Base-by-base conservation (phyloP, 2,329 filamentous ascomycete species). In the Xylariaceae sp. region DNA sequence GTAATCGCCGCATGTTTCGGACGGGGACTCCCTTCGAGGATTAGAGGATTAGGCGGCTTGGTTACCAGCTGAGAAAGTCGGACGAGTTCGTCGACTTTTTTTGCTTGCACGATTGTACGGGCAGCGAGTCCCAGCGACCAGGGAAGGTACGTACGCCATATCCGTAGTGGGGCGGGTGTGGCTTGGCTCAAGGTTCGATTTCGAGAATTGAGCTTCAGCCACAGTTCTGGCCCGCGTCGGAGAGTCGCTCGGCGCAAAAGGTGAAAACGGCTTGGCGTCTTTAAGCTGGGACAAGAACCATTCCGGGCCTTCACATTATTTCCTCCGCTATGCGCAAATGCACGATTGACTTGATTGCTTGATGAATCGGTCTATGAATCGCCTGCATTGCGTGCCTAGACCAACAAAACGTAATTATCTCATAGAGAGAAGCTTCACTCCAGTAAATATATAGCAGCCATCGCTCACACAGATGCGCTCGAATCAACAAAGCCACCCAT, bases 1-100 rank as follows among this genome's bases (percentile, higher is more conserved):
- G 55, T 72, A 72, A 69, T 42, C 69, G 67, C 48, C 70, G 68
- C 71, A 73, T 70, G 51, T 49, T 69, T 49, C 13, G 17, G 47
- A 34, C 23, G 23, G 23, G 5, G 37, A 42, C 37, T 42, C 37
- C 37, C 17, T 18, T 18, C 17, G 17, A 18, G 17, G 17, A 18
- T 39, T 11, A 39, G 8, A 9, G 11, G 7, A 9, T 39, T 9
- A 9, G 11, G 3, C 37, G 3, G 37, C 9, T 42, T 42, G 37
- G 37, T 39, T 42, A n/a, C n/a, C n/a, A 42, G 37, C 37, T 42
- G 11, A 54, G 13, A 45, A 45, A 6, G 9, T 45, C 10, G 37
- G 13, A 42, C 37, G 42, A 45, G 13, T 15, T 15, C 42, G 44
- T 37, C n/a, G 11, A 30, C 42, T 45, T 45, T 45, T 45, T 45